Conservation (phyloP, 345 rosid species). For the Salix udensis region DNA sequence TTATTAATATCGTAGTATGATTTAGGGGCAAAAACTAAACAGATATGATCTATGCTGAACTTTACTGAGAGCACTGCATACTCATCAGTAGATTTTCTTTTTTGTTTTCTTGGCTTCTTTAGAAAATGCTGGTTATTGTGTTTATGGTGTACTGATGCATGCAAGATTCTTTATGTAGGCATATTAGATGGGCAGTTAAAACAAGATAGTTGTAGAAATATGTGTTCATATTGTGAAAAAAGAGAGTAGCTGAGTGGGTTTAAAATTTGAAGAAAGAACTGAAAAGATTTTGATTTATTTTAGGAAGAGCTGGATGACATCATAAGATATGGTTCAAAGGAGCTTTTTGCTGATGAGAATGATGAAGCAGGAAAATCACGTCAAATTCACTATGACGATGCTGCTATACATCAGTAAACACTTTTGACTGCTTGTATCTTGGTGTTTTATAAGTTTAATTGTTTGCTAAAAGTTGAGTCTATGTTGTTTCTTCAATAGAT, state of each 20-base stretch:
- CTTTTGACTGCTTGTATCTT: slow-evolving; percentile 12
- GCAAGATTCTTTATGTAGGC: neutral
- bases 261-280: neutral
- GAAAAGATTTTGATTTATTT: slow-evolving; percentile 10
- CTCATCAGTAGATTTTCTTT: neutral
- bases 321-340: slow-evolving; percentile 96
- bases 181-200: neutral
- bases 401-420: slow-evolving; percentile 83
- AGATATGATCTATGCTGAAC: neutral
- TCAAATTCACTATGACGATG: slow-evolving; percentile 92
- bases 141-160: neutral
- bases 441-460: neutral
- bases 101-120: slow-evolving; percentile 1
- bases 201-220: neutral
- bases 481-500: slow-evolving; percentile 37
- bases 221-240: too few species aligned
- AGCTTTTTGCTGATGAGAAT: slow-evolving; percentile 91
- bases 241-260: neutral
- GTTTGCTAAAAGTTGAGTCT: neutral
- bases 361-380: slow-evolving; percentile 95
- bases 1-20: neutral
- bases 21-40: neutral
- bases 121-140: neutral
- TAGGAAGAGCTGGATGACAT: slow-evolving; percentile 98
- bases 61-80: neutral